A percentile compares a stretch with the other conserved stretches of the same genome.
Evolutionary conservation across 768 basidiomycete species (phyloP).

Genomic region (Russula olivacea): DNA sequence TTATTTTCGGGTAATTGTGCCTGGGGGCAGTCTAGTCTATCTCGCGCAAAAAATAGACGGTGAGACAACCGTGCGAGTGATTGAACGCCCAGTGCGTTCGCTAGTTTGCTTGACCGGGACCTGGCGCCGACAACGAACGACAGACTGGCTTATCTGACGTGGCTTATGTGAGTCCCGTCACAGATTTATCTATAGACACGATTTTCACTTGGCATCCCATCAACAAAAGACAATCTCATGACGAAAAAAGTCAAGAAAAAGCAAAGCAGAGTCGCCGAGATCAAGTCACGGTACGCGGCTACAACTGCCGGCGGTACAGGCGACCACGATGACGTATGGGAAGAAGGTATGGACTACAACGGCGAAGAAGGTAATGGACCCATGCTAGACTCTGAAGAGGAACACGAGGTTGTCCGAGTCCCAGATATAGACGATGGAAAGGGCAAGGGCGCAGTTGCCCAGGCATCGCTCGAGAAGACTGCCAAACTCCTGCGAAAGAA

Average conservation of each 20-base stretch:
- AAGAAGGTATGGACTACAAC: neutral
- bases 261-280: slow-evolving; percentile 35
- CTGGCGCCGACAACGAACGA: slow-evolving; percentile 5
- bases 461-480: neutral
- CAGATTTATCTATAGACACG: neutral
- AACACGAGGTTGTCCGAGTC: neutral
- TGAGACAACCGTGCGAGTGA: slow-evolving; percentile 4
- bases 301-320: slow-evolving; percentile 15
- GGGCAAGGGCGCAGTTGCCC: neutral
- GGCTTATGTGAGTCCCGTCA: slow-evolving; percentile 13
- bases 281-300: slow-evolving; percentile 25
- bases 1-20: neutral
- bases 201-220: neutral
- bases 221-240: slow-evolving; percentile 55
- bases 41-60: slow-evolving; percentile 7
- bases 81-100: slow-evolving; percentile 12
- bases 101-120: slow-evolving; percentile 14
- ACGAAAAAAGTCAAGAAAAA: slow-evolving; percentile 66
- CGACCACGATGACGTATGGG: slow-evolving; percentile 27
- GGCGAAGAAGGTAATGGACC: neutral
- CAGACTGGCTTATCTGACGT: slow-evolving; percentile 1
- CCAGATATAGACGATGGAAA: neutral
- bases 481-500: slow-evolving; percentile 1
- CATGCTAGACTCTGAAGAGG: neutral
- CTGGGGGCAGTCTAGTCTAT: neutral